Evolutionary conservation across 2,329 filamentous ascomycete species (phyloP), one percentile per base, ranked within the genome.

Genomic region (Aulographum hederae): DNA sequence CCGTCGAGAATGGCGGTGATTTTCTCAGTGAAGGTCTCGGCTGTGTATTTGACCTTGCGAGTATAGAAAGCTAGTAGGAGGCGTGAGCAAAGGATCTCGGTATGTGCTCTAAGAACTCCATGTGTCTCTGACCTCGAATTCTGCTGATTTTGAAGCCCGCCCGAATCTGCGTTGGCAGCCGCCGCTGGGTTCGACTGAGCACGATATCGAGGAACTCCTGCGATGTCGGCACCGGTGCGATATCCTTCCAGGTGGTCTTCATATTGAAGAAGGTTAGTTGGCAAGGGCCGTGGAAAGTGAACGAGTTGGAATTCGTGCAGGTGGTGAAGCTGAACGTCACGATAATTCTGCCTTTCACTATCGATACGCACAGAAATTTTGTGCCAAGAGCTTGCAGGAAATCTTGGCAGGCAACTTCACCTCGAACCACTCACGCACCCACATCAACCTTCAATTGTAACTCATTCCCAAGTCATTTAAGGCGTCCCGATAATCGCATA

Each of bases 151-250:
- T 78, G 67, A 98, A 98, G 37, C 89, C 89, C 26, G 85, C 73
- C 47, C 89, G 73, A 52, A 98, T 95, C 63, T 94, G 84, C 30
- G 84, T 98, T 11, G 89, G 89, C 40, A 98, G 65, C 39, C 86
- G 76, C 50, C 86, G 70, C 66, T 95, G 86, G 4, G 84, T 94
- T 44, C 89, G 69, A 50, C 80, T 91, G 47, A 98, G 69, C 42
- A 95, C 85, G 53, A 98, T 94, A 58, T 98, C 89, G 46, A 98
- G 68, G 51, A 98, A 95, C 60, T 98, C 89, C 63, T 91, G 78
- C 54, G 77, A 77, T 47, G 80, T 91, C 36, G 86, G 86, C 42
- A 92, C 81, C 42, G 82, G 81, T 39, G 78, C 75, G 46, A 91
- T 91, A 51, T 79, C 74, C 53, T 75, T 76, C 70, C 70, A 75